Evolutionary conservation across 305 asterid genomes (phyloP).

Genomic region (Rubia balearica): DNA sequence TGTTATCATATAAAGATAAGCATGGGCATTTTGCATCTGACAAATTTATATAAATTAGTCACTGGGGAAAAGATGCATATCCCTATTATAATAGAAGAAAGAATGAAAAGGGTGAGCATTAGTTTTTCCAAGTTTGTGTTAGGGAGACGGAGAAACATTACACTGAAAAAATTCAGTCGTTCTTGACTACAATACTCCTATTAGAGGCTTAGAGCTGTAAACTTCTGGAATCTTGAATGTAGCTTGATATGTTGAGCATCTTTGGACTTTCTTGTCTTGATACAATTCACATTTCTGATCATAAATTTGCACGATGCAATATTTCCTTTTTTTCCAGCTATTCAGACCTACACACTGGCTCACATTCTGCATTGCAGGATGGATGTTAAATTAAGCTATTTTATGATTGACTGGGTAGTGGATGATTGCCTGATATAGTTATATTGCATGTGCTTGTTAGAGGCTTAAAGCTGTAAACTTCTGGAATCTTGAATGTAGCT

Average conservation of each 20-base stretch:
- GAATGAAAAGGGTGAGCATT: background rate
- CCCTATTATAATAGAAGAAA: background rate
- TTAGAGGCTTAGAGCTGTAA: slow-evolving; percentile 4
- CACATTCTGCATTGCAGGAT: slow-evolving; percentile 2
- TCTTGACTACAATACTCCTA: background rate
- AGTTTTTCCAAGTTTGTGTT: background rate
- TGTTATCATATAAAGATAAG: background rate
- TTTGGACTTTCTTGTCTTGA: background rate
- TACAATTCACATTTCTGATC: background rate
- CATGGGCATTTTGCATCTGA: background rate
- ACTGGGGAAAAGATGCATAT: background rate
- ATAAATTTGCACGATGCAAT: background rate
- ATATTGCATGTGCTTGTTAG: background rate
- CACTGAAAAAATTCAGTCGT: background rate
- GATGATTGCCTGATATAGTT: background rate
- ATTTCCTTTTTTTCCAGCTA: background rate
- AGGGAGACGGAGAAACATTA: background rate
- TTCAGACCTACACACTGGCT: background rate
- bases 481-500: background rate
- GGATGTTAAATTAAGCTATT: background rate
- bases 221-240: slow-evolving; percentile 1
- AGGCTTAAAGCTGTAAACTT: background rate
- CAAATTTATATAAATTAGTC: background rate
- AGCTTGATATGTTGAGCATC: background rate
- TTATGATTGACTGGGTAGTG: background rate